Conservation (phyloP, 805 yeast species). For the Pichia nanzhaoensis region DNA sequence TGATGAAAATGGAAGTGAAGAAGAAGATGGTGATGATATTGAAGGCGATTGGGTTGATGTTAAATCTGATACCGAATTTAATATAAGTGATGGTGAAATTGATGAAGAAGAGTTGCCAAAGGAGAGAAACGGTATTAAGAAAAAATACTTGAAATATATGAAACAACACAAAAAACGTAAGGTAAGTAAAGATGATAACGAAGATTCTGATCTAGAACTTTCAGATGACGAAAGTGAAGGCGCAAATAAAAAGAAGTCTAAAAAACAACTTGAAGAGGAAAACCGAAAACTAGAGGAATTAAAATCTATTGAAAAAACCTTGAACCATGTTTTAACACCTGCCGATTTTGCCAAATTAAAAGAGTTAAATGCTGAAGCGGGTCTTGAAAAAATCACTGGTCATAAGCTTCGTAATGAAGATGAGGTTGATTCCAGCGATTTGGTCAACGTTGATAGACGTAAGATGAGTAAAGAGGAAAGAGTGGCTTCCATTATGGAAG, state of each 20-base stretch:
- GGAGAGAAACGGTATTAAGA: slow-evolving; percentile 30
- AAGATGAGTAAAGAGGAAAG: slow-evolving; percentile 89
- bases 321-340: slow-evolving; percentile 68
- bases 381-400: slow-evolving; percentile 74
- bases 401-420: slow-evolving; percentile 61
- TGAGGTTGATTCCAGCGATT: slow-evolving; percentile 66
- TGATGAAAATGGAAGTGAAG: slow-evolving; percentile 32
- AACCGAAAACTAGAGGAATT: slow-evolving; percentile 32
- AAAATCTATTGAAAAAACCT: slow-evolving; percentile 48
- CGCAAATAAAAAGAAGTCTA: slow-evolving; percentile 30
- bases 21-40: slow-evolving; percentile 42
- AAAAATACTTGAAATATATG: slow-evolving; percentile 30
- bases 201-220: slow-evolving; percentile 46
- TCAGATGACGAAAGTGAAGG: slow-evolving; percentile 36
- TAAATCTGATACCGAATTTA: slow-evolving; percentile 62
- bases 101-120: slow-evolving; percentile 30
- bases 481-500: slow-evolving; percentile 79
- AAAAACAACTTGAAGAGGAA: slow-evolving; percentile 26
- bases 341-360: slow-evolving; percentile 96
- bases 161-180: slow-evolving; percentile 25
- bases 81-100: slow-evolving; percentile 44
- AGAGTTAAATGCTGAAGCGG: slow-evolving; percentile 79
- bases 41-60: slow-evolving; percentile 93
- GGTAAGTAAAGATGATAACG: slow-evolving; percentile 26
- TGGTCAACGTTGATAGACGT: slow-evolving; percentile 73